phyloP scores from a whole-genome alignment of 2,329 filamentous ascomycete species.

The Cercospora janseana region DNA sequence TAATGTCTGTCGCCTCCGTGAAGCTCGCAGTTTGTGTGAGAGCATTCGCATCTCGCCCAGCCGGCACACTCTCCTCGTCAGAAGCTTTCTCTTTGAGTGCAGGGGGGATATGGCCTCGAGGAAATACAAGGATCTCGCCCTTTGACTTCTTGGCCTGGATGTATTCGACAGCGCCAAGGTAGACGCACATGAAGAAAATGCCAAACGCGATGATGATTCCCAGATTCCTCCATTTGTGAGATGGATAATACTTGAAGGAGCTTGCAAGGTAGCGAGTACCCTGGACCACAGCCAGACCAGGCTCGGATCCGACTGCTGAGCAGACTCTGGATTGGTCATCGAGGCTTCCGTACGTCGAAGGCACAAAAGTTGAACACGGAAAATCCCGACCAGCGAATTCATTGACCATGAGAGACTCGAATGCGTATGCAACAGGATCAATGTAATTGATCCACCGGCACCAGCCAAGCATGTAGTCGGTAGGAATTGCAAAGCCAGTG shows the following conservation, averaged over 20 bases:
- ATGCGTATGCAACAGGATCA: slow-evolving; percentile 75
- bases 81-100: slow-evolving; percentile 52
- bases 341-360: slow-evolving; percentile 46
- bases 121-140: slow-evolving; percentile 53
- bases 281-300: slow-evolving; percentile 41
- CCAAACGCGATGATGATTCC: slow-evolving; percentile 49
- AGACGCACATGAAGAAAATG: slow-evolving; percentile 43
- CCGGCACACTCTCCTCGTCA: slow-evolving; percentile 37
- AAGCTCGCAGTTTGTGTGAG: slow-evolving; percentile 39
- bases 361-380: slow-evolving; percentile 41
- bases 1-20: slow-evolving; percentile 45
- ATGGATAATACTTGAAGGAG: slow-evolving; percentile 36
- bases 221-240: slow-evolving; percentile 51
- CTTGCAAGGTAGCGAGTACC: slow-evolving; percentile 41
- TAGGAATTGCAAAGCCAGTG: slow-evolving; percentile 63
- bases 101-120: slow-evolving; percentile 46
- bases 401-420: slow-evolving; percentile 69
- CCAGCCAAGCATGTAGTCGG: slow-evolving; percentile 70
- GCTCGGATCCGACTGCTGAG: slow-evolving; percentile 43
- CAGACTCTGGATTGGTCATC: slow-evolving; percentile 40
- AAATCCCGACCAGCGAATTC: slow-evolving; percentile 71
- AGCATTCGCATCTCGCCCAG: slow-evolving; percentile 14
- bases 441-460: slow-evolving; percentile 81
- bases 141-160: slow-evolving; percentile 52
- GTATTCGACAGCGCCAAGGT: slow-evolving; percentile 47